phyloP scores from a whole-genome alignment of 2,329 filamentous ascomycete species.

The Trichophaea hybrida region DNA sequence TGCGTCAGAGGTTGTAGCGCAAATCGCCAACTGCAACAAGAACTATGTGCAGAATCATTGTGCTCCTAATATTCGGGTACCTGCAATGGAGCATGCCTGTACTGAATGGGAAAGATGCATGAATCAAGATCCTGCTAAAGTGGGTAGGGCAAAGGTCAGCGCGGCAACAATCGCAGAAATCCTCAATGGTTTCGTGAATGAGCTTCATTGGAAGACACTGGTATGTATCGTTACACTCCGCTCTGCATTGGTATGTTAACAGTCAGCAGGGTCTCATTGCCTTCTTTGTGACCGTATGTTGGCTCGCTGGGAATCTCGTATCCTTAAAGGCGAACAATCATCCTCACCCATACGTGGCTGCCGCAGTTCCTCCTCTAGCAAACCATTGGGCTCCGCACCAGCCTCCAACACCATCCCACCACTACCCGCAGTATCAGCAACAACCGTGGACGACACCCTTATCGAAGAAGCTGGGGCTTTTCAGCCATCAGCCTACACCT shows the following conservation, averaged over 20 bases:
- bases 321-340: slow-evolving; percentile 17
- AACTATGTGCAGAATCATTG: slow-evolving; percentile 68
- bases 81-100: slow-evolving; percentile 60
- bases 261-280: background rate
- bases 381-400: slow-evolving; percentile 3
- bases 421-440: background rate
- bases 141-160: slow-evolving; percentile 66
- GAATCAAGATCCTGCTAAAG: slow-evolving; percentile 61
- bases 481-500: too few species aligned
- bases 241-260: background rate
- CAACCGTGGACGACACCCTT: background rate
- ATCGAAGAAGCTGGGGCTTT: background rate
- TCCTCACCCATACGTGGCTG: slow-evolving; percentile 22
- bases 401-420: background rate
- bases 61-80: slow-evolving; percentile 48
- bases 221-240: slow-evolving; percentile 31
- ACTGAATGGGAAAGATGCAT: slow-evolving; percentile 77
- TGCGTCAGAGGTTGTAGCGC: slow-evolving; percentile 52
- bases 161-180: slow-evolving; percentile 84
- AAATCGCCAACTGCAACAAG: slow-evolving; percentile 58
- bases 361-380: slow-evolving; percentile 14
- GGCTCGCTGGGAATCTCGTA: slow-evolving; percentile 10
- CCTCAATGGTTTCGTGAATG: slow-evolving; percentile 83
- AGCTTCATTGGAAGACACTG: slow-evolving; percentile 74
- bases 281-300: background rate